Evolutionary conservation across 768 basidiomycete species (phyloP).

Genomic region (Pulveroboletus ravenelii): DNA sequence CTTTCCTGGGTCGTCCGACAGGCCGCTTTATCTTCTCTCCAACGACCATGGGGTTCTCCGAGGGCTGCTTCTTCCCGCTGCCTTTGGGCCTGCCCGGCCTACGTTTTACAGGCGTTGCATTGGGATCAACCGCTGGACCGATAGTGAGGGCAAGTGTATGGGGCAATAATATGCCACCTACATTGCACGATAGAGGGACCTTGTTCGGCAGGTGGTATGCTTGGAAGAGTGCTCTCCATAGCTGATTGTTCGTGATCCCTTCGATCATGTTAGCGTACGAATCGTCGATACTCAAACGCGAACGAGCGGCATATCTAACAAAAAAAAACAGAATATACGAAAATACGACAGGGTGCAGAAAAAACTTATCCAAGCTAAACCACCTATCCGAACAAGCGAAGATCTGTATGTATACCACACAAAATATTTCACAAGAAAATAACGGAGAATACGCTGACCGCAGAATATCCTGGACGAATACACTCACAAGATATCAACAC

Average conservation of each 20-base stretch:
- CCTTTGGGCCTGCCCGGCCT: conserved; percentile 76
- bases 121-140: conserved; percentile 24
- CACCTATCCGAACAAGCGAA: conserved; percentile 23
- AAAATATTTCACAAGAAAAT: conserved; percentile 18
- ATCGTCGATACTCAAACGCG: conserved; percentile 16
- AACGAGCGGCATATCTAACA: conserved; percentile 26
- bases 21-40: conserved; percentile 67
- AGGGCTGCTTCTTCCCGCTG: conserved; percentile 63
- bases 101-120: conserved; percentile 47
- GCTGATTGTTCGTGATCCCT: conserved; percentile 12
- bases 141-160: conserved; percentile 5
- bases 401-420: conserved; percentile 11
- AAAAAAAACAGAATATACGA: conserved; percentile 32
- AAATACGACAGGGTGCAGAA: conserved; percentile 23
- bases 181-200: conserved; percentile 27
- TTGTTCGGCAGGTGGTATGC: conserved; percentile 20
- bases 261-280: conserved; percentile 23
- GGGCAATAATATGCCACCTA: conserved; percentile 3
- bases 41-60: conserved; percentile 33
- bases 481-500: conserved; percentile 23
- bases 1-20: conserved; percentile 77
- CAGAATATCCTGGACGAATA: conserved; percentile 12
- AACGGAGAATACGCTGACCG: background rate
- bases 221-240: conserved; percentile 27
- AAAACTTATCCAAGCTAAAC: conserved; percentile 33